Base-by-base conservation (phyloP, 176 grass and related monocot genomes). In the Oryza longistaminata region DNA sequence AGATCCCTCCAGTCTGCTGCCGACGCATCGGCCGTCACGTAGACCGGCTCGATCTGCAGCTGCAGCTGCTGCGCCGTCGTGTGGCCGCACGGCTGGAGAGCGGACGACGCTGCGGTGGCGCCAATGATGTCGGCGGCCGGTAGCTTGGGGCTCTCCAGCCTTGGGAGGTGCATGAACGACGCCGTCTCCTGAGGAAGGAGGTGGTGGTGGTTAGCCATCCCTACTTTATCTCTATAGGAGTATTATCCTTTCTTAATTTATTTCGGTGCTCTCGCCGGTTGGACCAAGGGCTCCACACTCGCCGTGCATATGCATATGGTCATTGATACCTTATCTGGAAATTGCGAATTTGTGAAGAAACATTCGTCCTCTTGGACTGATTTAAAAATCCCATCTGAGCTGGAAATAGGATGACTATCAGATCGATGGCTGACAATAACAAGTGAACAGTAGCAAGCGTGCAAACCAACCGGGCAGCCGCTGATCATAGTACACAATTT, bases 1-100 rank as follows among this genome's bases (percentile, higher is more conserved):
- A 95, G 80, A 52, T 90, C 89, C 81, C 91, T 95, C 96, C 96
- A 98, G 26, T 98, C 91, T 9, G 70, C 10, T 8, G 64, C 82
- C 3, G 81, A 87, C 24, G 70, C 88, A 60, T 86, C 66, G 7
- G 34, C 74, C 5, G 27, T 40, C 15, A 42, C 68, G 14, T 79
- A 90, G 14, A 78, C 64, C 11, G 39, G 43, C 50, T 78, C 84
- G 6, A 72, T 14, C 8, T 83, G 68, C 12, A 75, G 61, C 48
- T 83, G 68, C 37, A 58, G 43, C 74, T 11, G 52, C 25, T 12
- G 77, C 77, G 66, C 76, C 77, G 49, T 80, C 6, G 80, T 26
- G 50, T 82, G 66, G 45, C 52, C 37, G 66, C 85, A 71, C 7
- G 94, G 19, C 25, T 87, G 85, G 1, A 85, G 73, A 29, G 81